A percentile compares a stretch with the other conserved stretches of the same genome.
Evolutionary conservation across 192 early-diverging fungal genomes (phyloP).

Genomic region (Dissophora globulifera): DNA sequence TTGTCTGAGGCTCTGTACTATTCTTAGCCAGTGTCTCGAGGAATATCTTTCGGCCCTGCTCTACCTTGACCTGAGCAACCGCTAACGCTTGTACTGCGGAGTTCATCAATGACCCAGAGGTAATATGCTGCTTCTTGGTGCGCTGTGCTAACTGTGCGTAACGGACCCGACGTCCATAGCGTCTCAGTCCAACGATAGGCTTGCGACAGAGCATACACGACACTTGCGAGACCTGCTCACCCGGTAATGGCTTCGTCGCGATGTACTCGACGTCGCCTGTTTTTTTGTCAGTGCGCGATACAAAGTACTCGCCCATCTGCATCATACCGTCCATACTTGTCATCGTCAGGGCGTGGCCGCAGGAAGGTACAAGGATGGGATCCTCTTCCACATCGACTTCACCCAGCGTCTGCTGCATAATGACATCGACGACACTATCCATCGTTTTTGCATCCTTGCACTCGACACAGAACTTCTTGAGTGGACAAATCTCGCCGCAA

Average conservation of each 20-base stretch:
- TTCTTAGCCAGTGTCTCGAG: background rate
- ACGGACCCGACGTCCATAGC: slow-evolving; percentile 55
- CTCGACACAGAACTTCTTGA: slow-evolving; percentile 38
- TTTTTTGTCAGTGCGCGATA: background rate
- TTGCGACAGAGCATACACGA: slow-evolving; percentile 57
- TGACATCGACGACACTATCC: slow-evolving; percentile 36
- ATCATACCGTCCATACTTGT: slow-evolving; percentile 61
- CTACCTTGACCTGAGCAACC: background rate
- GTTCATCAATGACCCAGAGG: background rate
- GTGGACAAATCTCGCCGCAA: slow-evolving; percentile 59
- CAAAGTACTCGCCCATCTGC: slow-evolving; percentile 57
- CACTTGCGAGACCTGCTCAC: slow-evolving; percentile 19
- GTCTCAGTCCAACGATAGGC: slow-evolving; percentile 46
- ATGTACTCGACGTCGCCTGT: slow-evolving; percentile 7
- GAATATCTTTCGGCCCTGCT: background rate
- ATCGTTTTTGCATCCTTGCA: slow-evolving; percentile 38
- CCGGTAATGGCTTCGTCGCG: slow-evolving; percentile 22
- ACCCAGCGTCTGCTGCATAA: slow-evolving; percentile 38
- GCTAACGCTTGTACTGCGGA: background rate
- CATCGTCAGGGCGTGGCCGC: slow-evolving; percentile 65
- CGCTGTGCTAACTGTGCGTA: slow-evolving; percentile 35
- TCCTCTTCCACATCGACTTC: slow-evolving; percentile 57
- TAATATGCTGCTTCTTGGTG: slow-evolving; percentile 22
- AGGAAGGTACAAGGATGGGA: slow-evolving; percentile 58
- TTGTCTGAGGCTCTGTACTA: background rate